Evolutionary conservation across 768 basidiomycete species (phyloP).

Genomic region (Xanthoconium purpureum): DNA sequence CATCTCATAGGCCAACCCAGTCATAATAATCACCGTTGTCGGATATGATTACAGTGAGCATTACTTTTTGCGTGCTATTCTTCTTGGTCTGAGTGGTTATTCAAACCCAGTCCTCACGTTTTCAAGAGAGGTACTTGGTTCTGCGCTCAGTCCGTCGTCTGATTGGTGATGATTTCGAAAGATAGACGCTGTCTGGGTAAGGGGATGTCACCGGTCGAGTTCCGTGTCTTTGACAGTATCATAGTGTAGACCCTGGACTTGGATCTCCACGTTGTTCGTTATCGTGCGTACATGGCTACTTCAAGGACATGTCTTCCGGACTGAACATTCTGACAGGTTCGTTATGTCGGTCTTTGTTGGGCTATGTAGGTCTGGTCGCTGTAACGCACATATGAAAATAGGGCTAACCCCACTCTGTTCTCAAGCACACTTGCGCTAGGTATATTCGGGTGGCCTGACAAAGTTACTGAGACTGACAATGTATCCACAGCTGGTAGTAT

Average conservation of each 20-base stretch:
- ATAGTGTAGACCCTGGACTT: constrained; percentile 11
- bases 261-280: constrained; percentile 15
- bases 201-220: background rate
- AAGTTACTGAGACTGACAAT: background rate
- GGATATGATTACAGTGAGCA: constrained; percentile 18
- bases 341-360: constrained; percentile 13
- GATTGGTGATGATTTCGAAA: background rate
- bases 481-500: background rate
- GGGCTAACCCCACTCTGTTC: background rate
- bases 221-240: background rate
- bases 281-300: constrained; percentile 3
- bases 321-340: constrained; percentile 3
- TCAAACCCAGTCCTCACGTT: constrained; percentile 12
- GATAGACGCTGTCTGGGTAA: constrained; percentile 16
- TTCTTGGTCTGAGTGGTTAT: background rate
- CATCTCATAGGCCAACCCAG: background rate
- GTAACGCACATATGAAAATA: background rate
- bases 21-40: constrained; percentile 1
- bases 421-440: constrained; percentile 2
- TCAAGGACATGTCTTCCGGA: background rate
- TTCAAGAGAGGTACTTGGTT: constrained; percentile 11
- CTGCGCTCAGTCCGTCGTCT: background rate
- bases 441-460: background rate
- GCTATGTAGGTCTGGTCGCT: background rate
- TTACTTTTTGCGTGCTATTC: background rate